Percentiles rank a stretch among this genome's conserved stretches.
Conservation (phyloP, 228 moss, liverwort and hornwort species). For the Sphagnum fallax region DNA sequence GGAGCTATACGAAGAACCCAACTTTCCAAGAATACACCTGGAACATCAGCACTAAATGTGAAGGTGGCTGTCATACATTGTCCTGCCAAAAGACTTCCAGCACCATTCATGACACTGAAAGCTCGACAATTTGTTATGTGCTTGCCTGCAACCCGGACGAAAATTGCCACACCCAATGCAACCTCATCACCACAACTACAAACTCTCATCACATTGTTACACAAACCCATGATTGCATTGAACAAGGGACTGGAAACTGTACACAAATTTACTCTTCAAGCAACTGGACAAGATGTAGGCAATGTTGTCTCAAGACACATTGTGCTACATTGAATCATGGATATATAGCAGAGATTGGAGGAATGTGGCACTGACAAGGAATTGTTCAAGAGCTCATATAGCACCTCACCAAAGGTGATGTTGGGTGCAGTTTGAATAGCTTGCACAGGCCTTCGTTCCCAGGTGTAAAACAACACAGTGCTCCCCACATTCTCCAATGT, state of each 20-base stretch:
- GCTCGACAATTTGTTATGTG: slow-evolving; percentile 19
- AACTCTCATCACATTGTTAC: not conserved
- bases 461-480: slow-evolving; percentile 49
- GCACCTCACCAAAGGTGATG: slow-evolving; percentile 24
- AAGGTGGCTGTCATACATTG: slow-evolving; percentile 40
- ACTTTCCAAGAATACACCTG: slow-evolving; percentile 55
- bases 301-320: too few relatives aligned
- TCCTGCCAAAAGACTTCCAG: slow-evolving; percentile 46
- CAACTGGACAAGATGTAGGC: not conserved
- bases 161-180: not conserved
- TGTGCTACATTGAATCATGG: not conserved
- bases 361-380: not conserved
- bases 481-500: slow-evolving; percentile 42
- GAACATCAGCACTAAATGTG: slow-evolving; percentile 38
- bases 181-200: not conserved
- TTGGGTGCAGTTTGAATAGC: slow-evolving; percentile 23
- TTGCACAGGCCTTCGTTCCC: slow-evolving; percentile 60
- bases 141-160: slow-evolving; percentile 5
- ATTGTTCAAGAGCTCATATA: too few relatives aligned
- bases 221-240: not conserved
- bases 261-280: not conserved
- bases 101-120: slow-evolving; percentile 47
- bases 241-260: not conserved
- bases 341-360: not conserved
- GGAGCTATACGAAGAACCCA: slow-evolving; percentile 54